These are phyloP conservation scores for Sporothrix protearum DNA, from an alignment of 2,329 filamentous ascomycete species.

Conservation along the genomic window DNA sequence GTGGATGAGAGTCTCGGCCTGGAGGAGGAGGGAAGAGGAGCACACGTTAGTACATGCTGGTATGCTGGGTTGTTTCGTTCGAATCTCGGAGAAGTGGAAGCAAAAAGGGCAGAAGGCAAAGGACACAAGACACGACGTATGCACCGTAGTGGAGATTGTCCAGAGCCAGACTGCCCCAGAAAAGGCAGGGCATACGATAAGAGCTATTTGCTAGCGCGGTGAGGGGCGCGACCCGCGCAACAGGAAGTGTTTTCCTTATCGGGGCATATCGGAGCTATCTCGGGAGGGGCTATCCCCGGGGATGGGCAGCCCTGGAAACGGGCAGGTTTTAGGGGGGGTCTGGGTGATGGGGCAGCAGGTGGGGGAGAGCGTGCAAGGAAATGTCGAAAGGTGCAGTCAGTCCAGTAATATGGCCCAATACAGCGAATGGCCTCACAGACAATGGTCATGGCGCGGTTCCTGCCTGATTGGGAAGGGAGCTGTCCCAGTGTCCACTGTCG, in stretches of 20 bases:
- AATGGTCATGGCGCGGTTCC: slow-evolving; percentile 24
- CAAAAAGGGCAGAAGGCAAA: neutral
- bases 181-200: slow-evolving; percentile 8
- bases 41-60: slow-evolving; percentile 23
- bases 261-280: slow-evolving; percentile 26
- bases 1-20: slow-evolving; percentile 89
- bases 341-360: slow-evolving; percentile 16
- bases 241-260: slow-evolving; percentile 11
- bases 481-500: slow-evolving; percentile 11
- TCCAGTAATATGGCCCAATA: neutral
- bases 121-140: neutral
- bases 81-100: neutral
- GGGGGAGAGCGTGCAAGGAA: neutral
- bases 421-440: slow-evolving; percentile 25
- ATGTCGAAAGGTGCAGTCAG: neutral
- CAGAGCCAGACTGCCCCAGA: neutral
- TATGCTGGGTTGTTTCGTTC: neutral
- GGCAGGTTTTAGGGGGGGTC: slow-evolving; percentile 3
- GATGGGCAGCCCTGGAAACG: neutral
- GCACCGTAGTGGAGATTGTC: neutral
- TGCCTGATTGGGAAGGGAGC: slow-evolving; percentile 15
- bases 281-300: slow-evolving; percentile 20
- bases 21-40: slow-evolving; percentile 21
- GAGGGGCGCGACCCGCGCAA: slow-evolving; percentile 1
- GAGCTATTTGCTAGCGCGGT: slow-evolving; percentile 16